These are phyloP conservation scores for Castanea sativa DNA, from an alignment of 306 rosid species.

Conservation along the genomic window DNA sequence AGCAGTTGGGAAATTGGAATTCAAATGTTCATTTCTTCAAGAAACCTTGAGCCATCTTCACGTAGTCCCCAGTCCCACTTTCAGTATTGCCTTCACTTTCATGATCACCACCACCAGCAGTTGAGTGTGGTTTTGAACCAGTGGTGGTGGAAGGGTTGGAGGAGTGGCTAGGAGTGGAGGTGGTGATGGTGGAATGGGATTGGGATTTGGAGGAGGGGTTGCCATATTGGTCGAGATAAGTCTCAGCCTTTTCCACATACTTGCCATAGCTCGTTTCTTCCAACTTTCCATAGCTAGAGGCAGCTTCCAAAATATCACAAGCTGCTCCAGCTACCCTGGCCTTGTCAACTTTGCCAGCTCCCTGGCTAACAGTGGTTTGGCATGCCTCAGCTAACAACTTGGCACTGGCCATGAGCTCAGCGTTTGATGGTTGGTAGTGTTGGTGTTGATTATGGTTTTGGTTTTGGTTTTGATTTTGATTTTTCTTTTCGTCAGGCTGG, in stretches of 20 bases:
- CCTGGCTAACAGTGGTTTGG: not conserved
- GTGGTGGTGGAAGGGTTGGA: too few relatives aligned
- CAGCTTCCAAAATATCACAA: conserved; percentile 19
- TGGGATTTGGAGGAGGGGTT: not conserved
- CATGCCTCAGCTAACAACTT: conserved; percentile 26
- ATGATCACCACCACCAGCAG: not conserved
- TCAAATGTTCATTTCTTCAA: conserved; percentile 2
- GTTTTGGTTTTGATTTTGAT: not conserved
- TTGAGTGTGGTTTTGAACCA: not conserved
- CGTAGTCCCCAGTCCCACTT: conserved; percentile 20
- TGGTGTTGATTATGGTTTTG: not conserved
- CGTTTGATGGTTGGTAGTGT: not conserved
- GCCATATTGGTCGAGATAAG: conserved; percentile 19
- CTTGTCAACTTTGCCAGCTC: conserved; percentile 24
- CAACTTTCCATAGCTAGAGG: conserved; percentile 19
- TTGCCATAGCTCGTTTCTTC: conserved; percentile 22
- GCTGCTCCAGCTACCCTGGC: conserved; percentile 21
- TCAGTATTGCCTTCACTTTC: not conserved
- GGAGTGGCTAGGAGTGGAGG: too few relatives aligned
- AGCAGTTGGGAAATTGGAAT: not conserved
- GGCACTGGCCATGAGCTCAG: conserved; percentile 29
- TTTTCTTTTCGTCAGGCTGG: too few relatives aligned
- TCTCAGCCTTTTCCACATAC: conserved; percentile 25
- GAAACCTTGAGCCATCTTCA: conserved; percentile 36
- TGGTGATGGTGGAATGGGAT: not conserved